These are phyloP conservation scores for Naegleria fowleri DNA, from an alignment of 208 protist genomes.

Conservation along the genomic window DNA sequence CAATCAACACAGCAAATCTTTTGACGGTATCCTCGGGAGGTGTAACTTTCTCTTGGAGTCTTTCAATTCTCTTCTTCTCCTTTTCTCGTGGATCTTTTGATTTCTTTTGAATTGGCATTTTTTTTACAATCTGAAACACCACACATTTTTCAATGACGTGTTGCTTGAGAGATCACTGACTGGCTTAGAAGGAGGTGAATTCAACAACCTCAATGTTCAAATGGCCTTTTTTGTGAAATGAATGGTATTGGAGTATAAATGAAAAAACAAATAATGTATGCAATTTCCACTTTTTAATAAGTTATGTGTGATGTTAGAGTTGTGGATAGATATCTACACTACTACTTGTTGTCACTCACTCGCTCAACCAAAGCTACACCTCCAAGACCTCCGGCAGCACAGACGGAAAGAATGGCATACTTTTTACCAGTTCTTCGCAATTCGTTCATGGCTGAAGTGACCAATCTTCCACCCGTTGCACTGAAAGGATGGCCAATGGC, in stretches of 20 bases:
- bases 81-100: neutral
- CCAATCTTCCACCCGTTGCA: conserved; percentile 68
- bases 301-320: too few relatives aligned
- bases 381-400: conserved; percentile 70
- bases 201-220: too few relatives aligned
- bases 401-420: conserved; percentile 70
- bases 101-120: neutral
- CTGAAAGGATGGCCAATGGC: conserved; percentile 75
- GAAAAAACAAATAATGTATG: too few relatives aligned
- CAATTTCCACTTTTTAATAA: too few relatives aligned
- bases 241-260: too few relatives aligned
- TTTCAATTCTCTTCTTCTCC: neutral
- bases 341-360: conserved; percentile 33
- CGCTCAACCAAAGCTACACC: conserved; percentile 64
- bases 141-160: too few relatives aligned
- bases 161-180: too few relatives aligned
- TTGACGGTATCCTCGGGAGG: neutral
- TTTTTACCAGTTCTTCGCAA: conserved; percentile 64
- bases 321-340: too few relatives aligned
- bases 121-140: neutral
- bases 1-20: neutral
- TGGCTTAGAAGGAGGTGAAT: too few relatives aligned
- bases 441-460: conserved; percentile 65
- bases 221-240: too few relatives aligned
- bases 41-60: neutral